These are phyloP conservation scores for Diaporthe aspalathi DNA, from an alignment of 2,329 filamentous ascomycete genomes.

Conservation along the genomic window DNA sequence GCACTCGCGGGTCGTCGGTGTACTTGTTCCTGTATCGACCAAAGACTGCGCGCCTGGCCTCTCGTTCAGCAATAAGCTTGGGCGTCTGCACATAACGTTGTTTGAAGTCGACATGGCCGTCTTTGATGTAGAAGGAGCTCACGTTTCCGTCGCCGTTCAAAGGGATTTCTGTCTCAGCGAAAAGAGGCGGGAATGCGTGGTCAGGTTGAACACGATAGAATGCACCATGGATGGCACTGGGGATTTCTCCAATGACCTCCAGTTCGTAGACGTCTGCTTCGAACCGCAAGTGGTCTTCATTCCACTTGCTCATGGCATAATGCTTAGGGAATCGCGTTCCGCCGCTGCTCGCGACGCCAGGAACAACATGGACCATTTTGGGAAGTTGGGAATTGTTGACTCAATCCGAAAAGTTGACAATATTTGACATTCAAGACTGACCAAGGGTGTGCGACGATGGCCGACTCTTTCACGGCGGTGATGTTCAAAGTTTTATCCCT, in stretches of 20 bases:
- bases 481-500: neutral
- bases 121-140: neutral
- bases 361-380: neutral
- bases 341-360: neutral
- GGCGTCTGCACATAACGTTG: neutral
- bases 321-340: conserved; percentile 1
- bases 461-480: neutral
- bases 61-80: neutral
- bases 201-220: neutral
- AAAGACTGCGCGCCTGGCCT: neutral
- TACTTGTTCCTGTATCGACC: conserved; percentile 2
- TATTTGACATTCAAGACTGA: neutral
- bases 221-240: neutral
- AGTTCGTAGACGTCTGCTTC: conserved; percentile 1
- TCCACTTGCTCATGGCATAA: conserved; percentile 9
- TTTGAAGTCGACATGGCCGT: conserved; percentile 6
- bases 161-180: neutral
- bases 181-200: neutral
- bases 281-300: conserved; percentile 9
- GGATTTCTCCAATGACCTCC: neutral
- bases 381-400: too few relatives aligned
- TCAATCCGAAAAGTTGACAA: neutral
- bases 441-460: neutral
- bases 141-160: neutral
- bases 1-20: neutral